Percentiles rank a stretch among this genome's conserved stretches.
These are phyloP conservation scores for Moesziomyces sp. DNA, from an alignment of 1,284 basidiomycete genomes.

Conservation along the genomic window DNA sequence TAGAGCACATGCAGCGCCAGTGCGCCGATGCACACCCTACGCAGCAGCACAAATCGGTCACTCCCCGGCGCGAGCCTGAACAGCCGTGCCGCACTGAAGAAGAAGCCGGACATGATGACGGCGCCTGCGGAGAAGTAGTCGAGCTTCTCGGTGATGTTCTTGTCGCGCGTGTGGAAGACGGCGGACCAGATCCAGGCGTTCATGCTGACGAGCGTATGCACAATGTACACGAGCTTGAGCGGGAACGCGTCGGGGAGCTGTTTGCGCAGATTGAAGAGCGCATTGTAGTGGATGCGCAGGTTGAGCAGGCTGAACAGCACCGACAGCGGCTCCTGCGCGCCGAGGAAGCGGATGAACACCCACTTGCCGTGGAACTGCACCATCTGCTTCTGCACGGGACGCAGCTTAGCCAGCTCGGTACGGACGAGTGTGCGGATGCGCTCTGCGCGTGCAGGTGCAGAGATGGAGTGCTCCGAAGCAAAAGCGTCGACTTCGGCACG, in stretches of 20 bases:
- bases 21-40: slow-evolving; percentile 45
- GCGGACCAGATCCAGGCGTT: slow-evolving; percentile 94
- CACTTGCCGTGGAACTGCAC: slow-evolving; percentile 83
- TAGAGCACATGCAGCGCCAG: slow-evolving; percentile 77
- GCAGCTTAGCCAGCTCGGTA: slow-evolving; percentile 37
- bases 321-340: slow-evolving; percentile 88
- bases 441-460: slow-evolving; percentile 5
- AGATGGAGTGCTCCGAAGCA: slow-evolving; percentile 15
- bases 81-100: slow-evolving; percentile 70
- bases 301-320: slow-evolving; percentile 90
- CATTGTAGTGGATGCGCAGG: slow-evolving; percentile 71
- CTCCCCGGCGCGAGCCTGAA: slow-evolving; percentile 55
- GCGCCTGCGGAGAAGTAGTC: slow-evolving; percentile 96
- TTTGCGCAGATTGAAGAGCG: slow-evolving; percentile 42
- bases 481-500: slow-evolving; percentile 18
- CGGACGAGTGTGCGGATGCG: slow-evolving; percentile 25
- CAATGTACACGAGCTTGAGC: slow-evolving; percentile 77
- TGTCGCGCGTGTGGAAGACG: slow-evolving; percentile 92
- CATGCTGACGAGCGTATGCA: slow-evolving; percentile 79
- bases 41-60: slow-evolving; percentile 35
- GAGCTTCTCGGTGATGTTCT: slow-evolving; percentile 83
- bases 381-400: slow-evolving; percentile 63
- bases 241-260: slow-evolving; percentile 58
- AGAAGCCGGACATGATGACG: slow-evolving; percentile 77
- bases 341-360: slow-evolving; percentile 73